Conservation (phyloP, 441 rosid species). For the Populus hybrid region DNA sequence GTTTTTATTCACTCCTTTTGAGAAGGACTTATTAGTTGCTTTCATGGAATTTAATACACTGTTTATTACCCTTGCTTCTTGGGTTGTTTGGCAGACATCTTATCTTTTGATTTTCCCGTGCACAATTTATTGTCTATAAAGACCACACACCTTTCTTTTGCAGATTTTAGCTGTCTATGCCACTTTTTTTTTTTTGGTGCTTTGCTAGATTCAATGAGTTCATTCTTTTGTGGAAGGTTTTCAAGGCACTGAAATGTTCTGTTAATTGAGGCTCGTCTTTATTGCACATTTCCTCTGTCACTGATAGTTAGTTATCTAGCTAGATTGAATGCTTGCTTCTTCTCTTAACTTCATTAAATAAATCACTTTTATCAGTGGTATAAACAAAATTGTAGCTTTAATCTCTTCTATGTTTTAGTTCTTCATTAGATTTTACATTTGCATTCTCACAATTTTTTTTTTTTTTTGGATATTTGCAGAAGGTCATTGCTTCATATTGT, state of each 20-base stretch:
- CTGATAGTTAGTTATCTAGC: neutral
- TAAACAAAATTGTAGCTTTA: neutral
- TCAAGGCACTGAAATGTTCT: constrained; percentile 17
- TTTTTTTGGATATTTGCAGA: constrained; percentile 39
- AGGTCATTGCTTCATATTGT: constrained; percentile 52
- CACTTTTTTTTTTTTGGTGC: constrained; percentile 12
- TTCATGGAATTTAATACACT: constrained; percentile 31
- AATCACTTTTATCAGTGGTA: neutral
- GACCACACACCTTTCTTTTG: constrained; percentile 30
- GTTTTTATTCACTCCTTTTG: constrained; percentile 31
- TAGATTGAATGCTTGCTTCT: neutral
- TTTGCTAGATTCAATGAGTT: constrained; percentile 24
- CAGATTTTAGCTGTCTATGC: constrained; percentile 20
- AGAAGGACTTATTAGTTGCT: constrained; percentile 29
- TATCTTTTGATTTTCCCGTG: constrained; percentile 17
- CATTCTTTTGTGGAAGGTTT: constrained; percentile 17
- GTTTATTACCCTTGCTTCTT: constrained; percentile 30
- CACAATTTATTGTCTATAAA: constrained; percentile 35
- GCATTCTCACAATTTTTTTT: constrained; percentile 3
- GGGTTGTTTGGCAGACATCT: constrained; percentile 26
- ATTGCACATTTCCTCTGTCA: neutral
- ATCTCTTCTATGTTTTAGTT: neutral
- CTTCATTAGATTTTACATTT: neutral
- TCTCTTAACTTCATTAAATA: neutral
- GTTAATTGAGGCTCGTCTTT: constrained; percentile 15